phyloP scores from a whole-genome alignment of 768 basidiomycete species.

The Phlebiopsis gigantea region DNA sequence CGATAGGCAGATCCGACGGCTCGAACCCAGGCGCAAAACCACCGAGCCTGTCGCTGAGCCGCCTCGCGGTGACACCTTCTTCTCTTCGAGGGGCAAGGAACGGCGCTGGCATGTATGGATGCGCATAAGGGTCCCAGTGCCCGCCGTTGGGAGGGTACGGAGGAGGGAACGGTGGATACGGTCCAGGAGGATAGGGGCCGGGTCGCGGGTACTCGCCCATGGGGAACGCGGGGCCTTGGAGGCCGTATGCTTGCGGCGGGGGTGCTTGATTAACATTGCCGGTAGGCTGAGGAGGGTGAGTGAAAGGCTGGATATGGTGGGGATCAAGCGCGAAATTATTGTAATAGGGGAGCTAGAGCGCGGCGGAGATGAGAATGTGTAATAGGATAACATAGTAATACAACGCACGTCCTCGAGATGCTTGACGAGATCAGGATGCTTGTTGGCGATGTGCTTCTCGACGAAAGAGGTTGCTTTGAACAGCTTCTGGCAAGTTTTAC shows the following conservation, averaged over 20 bases:
- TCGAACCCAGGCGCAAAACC: constrained; percentile 58
- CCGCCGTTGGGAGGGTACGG: constrained; percentile 33
- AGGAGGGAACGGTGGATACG: constrained; percentile 34
- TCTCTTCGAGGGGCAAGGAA: constrained; percentile 48
- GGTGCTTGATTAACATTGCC: constrained; percentile 62
- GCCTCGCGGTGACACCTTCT: constrained; percentile 51
- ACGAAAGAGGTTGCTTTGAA: constrained; percentile 98
- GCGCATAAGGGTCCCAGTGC: constrained; percentile 43
- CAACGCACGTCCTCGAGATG: constrained; percentile 76
- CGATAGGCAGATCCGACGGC: constrained; percentile 31
- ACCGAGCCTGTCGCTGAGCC: constrained; percentile 77
- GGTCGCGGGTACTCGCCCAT: constrained; percentile 29
- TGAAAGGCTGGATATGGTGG: constrained; percentile 82
- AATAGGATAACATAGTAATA: constrained; percentile 5
- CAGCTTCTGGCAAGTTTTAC: constrained; percentile 93
- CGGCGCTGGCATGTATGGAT: constrained; percentile 35
- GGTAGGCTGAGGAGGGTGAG: constrained; percentile 63
- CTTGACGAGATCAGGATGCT: constrained; percentile 84
- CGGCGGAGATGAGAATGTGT: not conserved
- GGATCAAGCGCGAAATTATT: constrained; percentile 98
- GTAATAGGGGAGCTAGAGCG: constrained; percentile 71
- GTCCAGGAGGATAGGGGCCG: constrained; percentile 39
- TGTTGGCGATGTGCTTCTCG: constrained; percentile 95
- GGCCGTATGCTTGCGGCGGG: constrained; percentile 82
- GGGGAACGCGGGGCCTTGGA: constrained; percentile 50